Conservation (phyloP, 2,329 filamentous ascomycete species). For the Fusarium sororula region DNA sequence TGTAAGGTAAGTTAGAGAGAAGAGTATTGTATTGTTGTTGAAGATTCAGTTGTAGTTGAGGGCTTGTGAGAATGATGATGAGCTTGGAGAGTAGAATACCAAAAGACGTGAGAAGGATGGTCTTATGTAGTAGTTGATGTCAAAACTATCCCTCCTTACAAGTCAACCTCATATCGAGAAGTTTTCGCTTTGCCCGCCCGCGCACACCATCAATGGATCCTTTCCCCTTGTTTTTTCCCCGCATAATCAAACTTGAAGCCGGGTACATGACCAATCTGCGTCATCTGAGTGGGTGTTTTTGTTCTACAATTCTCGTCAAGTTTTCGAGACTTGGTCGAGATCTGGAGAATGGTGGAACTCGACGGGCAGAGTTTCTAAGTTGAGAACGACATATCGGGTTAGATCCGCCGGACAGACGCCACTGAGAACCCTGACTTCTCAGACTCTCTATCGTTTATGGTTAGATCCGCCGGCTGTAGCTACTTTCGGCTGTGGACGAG, state of each 20-base stretch:
- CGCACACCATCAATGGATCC: constrained; percentile 14
- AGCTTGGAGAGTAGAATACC: constrained; percentile 5
- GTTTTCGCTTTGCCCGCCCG: not conserved
- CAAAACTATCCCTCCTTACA: not conserved
- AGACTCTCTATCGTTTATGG: not conserved
- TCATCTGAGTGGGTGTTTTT: constrained; percentile 31
- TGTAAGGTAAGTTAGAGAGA: not conserved
- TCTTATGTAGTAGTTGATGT: constrained; percentile 29
- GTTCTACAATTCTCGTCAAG: constrained; percentile 26
- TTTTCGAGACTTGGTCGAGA: constrained; percentile 34
- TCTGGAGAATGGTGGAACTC: constrained; percentile 34
- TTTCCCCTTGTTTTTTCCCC: constrained; percentile 24
- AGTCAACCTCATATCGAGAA: constrained; percentile 1
- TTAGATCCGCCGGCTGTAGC: constrained; percentile 37
- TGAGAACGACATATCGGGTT: constrained; percentile 19
- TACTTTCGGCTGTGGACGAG: not conserved
- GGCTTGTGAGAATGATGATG: constrained; percentile 16
- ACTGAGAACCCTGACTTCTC: not conserved
- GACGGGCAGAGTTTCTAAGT: constrained; percentile 36
- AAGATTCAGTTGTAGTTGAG: not conserved
- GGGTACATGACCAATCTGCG: constrained; percentile 37
- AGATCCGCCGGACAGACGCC: constrained; percentile 32
- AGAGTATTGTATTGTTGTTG: not conserved
- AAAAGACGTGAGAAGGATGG: not conserved
- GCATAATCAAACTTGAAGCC: constrained; percentile 18